A percentile compares a stretch with the other conserved stretches of the same genome.
Conservation (phyloP, 768 basidiomycete genomes). For the Serendipita sp. region DNA sequence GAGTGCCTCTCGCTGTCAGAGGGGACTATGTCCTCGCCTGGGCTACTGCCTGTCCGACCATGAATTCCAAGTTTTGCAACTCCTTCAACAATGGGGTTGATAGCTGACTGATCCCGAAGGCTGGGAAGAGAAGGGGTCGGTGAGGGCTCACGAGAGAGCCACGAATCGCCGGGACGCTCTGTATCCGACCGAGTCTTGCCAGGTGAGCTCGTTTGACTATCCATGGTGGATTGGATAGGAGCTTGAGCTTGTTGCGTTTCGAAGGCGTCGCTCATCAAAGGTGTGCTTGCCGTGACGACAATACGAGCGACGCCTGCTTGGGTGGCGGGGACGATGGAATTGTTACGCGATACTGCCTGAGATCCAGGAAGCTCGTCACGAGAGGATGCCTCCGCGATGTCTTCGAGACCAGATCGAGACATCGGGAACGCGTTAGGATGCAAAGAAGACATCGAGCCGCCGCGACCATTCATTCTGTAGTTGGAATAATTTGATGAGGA, state of each 20-base stretch:
- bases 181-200: background rate
- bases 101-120: background rate
- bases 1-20: background rate
- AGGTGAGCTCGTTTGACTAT: background rate
- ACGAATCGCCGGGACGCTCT: background rate
- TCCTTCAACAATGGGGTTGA: background rate
- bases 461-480: background rate
- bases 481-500: background rate
- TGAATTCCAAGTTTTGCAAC: constrained; percentile 1
- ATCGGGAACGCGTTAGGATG: background rate
- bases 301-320: background rate
- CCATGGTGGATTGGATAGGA: background rate
- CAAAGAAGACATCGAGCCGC: background rate
- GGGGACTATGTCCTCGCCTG: background rate
- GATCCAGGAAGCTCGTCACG: background rate
- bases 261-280: background rate
- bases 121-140: background rate
- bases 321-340: background rate
- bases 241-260: background rate
- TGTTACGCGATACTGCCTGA: background rate
- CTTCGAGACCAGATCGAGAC: constrained; percentile 5
- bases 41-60: background rate
- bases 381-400: background rate
- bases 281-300: constrained; percentile 4
- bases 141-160: constrained; percentile 4